These are phyloP conservation scores for Cryptococcus sp. DNA, from an alignment of 1,284 basidiomycete genomes.

Conservation along the genomic window DNA sequence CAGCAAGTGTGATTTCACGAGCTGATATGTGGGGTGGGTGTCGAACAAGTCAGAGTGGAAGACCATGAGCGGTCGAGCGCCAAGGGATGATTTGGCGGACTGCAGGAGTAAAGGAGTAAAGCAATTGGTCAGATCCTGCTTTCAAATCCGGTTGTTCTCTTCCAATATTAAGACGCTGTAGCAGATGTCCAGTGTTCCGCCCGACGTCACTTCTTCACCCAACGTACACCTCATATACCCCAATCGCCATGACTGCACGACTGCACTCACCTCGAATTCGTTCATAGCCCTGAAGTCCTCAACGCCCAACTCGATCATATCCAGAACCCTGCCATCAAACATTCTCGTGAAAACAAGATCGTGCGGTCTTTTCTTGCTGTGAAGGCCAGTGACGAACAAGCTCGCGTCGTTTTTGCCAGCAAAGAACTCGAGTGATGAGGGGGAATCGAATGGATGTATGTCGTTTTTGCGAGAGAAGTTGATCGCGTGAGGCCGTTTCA, in stretches of 20 bases:
- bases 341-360: constrained; percentile 83
- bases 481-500: constrained; percentile 85
- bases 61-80: constrained; percentile 91
- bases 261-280: constrained; percentile 72
- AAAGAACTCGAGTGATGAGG: constrained; percentile 87
- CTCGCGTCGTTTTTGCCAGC: constrained; percentile 90
- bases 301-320: constrained; percentile 93
- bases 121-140: too few species aligned
- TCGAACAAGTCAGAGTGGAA: constrained; percentile 94
- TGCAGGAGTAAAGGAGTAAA: constrained; percentile 40
- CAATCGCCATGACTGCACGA: neutral
- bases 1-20: constrained; percentile 88
- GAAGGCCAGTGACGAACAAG: constrained; percentile 86
- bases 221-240: neutral
- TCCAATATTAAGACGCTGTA: too few species aligned
- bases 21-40: constrained; percentile 83
- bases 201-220: neutral
- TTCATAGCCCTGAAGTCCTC: constrained; percentile 75
- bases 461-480: constrained; percentile 94
- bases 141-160: neutral
- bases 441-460: constrained; percentile 87
- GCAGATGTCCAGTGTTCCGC: neutral
- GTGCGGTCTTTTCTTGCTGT: constrained; percentile 92
- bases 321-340: constrained; percentile 83
- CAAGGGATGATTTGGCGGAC: constrained; percentile 83